These are phyloP conservation scores for Nosema muscidifuracis DNA, from an alignment of 371 early-diverging fungal species.

Conservation along the genomic window DNA sequence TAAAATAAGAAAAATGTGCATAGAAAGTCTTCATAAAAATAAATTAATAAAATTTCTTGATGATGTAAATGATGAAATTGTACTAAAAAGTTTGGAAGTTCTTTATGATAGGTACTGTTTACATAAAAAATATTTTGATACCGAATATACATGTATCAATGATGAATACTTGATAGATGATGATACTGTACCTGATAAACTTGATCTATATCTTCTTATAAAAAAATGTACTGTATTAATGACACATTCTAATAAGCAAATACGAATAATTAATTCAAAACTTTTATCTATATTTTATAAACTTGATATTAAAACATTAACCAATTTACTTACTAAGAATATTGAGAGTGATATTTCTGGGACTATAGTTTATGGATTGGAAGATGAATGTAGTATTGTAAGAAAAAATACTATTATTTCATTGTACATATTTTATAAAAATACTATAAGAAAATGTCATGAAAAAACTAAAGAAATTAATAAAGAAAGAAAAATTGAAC, in stretches of 20 bases:
- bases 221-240: neutral
- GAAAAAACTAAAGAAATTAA: neutral
- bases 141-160: neutral
- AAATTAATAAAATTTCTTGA: neutral
- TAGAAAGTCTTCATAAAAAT: neutral
- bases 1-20: neutral
- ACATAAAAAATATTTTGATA: neutral
- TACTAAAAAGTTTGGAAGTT: neutral
- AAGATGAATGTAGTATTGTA: slow-evolving; percentile 43
- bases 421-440: slow-evolving; percentile 16
- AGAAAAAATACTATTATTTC: slow-evolving; percentile 35
- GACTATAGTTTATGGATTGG: slow-evolving; percentile 44
- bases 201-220: neutral
- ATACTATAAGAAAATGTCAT: neutral
- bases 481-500: neutral
- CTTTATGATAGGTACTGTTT: neutral
- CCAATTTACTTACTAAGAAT: slow-evolving; percentile 20
- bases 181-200: neutral
- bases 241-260: slow-evolving; percentile 11
- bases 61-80: slow-evolving; percentile 4
- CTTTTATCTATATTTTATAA: slow-evolving; percentile 18
- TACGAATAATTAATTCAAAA: slow-evolving; percentile 32
- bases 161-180: neutral
- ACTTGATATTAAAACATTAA: neutral
- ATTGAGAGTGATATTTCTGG: slow-evolving; percentile 28